These are phyloP conservation scores for Lentinula novae-zelandiae DNA, from an alignment of 1,284 basidiomycete genomes.

Conservation along the genomic window DNA sequence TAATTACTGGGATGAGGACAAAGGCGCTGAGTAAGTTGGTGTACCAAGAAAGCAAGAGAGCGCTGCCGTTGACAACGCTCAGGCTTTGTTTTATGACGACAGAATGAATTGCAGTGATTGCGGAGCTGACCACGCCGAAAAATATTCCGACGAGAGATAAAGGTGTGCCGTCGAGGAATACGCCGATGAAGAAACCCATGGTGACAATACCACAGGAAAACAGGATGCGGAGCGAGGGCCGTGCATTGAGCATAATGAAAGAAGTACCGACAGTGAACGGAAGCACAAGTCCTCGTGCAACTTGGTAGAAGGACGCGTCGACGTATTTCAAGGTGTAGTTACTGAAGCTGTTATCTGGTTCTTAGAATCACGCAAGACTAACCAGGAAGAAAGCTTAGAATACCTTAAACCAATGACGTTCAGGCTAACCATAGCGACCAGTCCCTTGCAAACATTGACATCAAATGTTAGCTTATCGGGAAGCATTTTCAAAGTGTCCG, in stretches of 20 bases:
- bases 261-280: slow-evolving; percentile 85
- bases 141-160: slow-evolving; percentile 61
- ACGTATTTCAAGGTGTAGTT: slow-evolving; percentile 91
- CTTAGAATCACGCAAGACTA: not conserved
- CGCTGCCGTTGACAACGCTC: slow-evolving; percentile 71
- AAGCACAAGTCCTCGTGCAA: slow-evolving; percentile 82
- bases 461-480: slow-evolving; percentile 63
- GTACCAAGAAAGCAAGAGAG: slow-evolving; percentile 82
- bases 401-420: slow-evolving; percentile 81
- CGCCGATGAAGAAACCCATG: slow-evolving; percentile 80
- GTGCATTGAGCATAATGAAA: slow-evolving; percentile 62
- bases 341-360: slow-evolving; percentile 57
- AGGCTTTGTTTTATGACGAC: slow-evolving; percentile 84
- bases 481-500: slow-evolving; percentile 58
- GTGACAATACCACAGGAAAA: slow-evolving; percentile 74
- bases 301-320: slow-evolving; percentile 89
- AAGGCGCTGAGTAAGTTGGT: slow-evolving; percentile 73
- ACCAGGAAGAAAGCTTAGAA: not conserved
- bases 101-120: slow-evolving; percentile 78
- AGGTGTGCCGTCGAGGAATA: slow-evolving; percentile 69
- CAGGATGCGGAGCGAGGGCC: slow-evolving; percentile 71
- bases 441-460: slow-evolving; percentile 58
- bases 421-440: slow-evolving; percentile 68
- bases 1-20: slow-evolving; percentile 60
- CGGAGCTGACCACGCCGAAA: slow-evolving; percentile 75